A percentile compares a stretch with the other conserved stretches of the same genome.
Conservation (phyloP, 352 stramenopile species). For the Lagenidium giganteum region DNA sequence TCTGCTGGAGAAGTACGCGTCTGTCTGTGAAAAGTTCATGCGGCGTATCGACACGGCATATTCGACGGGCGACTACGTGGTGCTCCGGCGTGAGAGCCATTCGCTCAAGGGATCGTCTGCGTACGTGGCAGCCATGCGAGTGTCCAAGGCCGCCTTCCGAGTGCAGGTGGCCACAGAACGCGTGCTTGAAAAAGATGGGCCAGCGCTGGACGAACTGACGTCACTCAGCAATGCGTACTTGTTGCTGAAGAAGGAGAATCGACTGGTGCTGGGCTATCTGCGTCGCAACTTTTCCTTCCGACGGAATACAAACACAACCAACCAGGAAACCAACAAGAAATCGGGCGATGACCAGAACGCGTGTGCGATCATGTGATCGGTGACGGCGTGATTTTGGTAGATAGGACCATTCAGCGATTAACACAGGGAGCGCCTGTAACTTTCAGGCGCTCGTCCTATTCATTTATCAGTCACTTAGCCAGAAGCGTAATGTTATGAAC, state of each 20-base stretch:
- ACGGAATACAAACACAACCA: constrained; percentile 20
- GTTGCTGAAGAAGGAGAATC: constrained; percentile 57
- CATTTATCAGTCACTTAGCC: no score
- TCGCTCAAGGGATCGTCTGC: constrained; percentile 78
- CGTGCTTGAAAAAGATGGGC: constrained; percentile 24
- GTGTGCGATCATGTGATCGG: constrained; percentile 76
- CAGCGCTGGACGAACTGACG: constrained; percentile 6
- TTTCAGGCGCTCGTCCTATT: no score
- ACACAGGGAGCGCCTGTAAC: no score
- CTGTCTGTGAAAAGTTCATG: constrained; percentile 59
- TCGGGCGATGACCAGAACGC: constrained; percentile 44
- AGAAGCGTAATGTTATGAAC: no score
- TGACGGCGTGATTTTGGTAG: no score
- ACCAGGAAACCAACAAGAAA: constrained; percentile 16
- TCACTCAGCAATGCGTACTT: constrained; percentile 32
- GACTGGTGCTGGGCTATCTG: constrained; percentile 63
- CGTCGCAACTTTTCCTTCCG: constrained; percentile 79
- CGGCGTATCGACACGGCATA: constrained; percentile 43
- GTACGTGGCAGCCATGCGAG: constrained; percentile 68
- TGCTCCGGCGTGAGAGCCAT: constrained; percentile 63
- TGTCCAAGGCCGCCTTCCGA: constrained; percentile 79
- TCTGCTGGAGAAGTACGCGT: constrained; percentile 71
- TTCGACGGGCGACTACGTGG: constrained; percentile 31
- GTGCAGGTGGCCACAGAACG: constrained; percentile 71
- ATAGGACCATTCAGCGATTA: no score